Conservation (phyloP, 2,329 filamentous ascomycete species). For the Colletotrichum sp. region DNA sequence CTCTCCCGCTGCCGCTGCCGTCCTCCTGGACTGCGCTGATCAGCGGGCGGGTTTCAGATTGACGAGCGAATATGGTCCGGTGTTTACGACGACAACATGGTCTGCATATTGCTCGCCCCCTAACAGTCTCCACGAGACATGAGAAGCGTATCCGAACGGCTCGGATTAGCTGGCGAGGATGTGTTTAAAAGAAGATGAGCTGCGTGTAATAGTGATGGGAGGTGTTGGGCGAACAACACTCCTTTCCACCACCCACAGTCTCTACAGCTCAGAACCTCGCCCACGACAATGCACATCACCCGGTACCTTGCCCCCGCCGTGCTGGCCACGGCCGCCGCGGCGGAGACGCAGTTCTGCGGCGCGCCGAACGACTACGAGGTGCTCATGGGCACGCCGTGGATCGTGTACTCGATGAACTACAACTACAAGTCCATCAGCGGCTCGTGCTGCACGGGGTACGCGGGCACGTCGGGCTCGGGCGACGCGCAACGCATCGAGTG, state of each 20-base stretch:
- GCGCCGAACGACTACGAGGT: slow-evolving; percentile 31
- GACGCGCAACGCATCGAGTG: slow-evolving; percentile 36
- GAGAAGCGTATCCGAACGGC: neutral
- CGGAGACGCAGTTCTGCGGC: slow-evolving; percentile 24
- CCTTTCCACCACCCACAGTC: neutral
- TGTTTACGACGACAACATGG: neutral
- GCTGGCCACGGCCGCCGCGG: neutral
- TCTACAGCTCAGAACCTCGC: neutral
- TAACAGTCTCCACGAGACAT: neutral
- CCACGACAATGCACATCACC: neutral
- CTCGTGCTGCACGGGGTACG: slow-evolving; percentile 43
- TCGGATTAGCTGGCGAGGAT: neutral
- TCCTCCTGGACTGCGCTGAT: neutral
- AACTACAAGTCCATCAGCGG: slow-evolving; percentile 42
- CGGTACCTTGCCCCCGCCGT: neutral
- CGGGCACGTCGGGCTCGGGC: slow-evolving; percentile 35
- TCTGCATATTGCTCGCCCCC: neutral
- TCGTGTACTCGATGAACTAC: slow-evolving; percentile 51
- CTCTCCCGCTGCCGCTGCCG: neutral
- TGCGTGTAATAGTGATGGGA: too few relatives aligned
- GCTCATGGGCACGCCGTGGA: slow-evolving; percentile 44
- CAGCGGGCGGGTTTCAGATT: neutral
- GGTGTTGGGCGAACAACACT: neutral
- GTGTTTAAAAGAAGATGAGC: neutral
- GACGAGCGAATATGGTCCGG: neutral